These are phyloP conservation scores for Skeletonema tropicum DNA, from an alignment of 108 stramenopile genomes.

Conservation along the genomic window DNA sequence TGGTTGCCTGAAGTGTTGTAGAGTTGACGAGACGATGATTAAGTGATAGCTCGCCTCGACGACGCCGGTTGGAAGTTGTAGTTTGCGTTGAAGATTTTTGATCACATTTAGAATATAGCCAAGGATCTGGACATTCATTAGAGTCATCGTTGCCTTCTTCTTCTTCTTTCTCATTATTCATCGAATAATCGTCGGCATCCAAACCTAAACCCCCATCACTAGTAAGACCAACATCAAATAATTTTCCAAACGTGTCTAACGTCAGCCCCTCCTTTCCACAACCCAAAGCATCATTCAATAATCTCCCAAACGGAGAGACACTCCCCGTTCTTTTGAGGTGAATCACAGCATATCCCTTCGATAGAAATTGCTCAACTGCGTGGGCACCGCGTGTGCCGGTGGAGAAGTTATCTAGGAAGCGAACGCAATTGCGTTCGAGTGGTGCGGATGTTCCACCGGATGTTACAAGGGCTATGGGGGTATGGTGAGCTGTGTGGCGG, in stretches of 20 bases:
- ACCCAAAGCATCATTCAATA: constrained; percentile 59
- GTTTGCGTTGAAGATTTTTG: constrained; percentile 2
- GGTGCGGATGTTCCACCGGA: constrained; percentile 88
- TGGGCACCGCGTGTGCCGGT: constrained; percentile 91
- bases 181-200: constrained; percentile 33
- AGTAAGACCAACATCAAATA: constrained; percentile 63
- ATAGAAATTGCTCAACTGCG: constrained; percentile 88
- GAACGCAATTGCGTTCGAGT: constrained; percentile 88
- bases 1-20: constrained; percentile 49
- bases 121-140: constrained; percentile 20
- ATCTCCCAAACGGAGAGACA: constrained; percentile 79
- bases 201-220: constrained; percentile 54
- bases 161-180: background rate
- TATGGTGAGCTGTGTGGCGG: constrained; percentile 70
- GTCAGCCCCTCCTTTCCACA: constrained; percentile 57
- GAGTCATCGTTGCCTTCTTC: background rate
- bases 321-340: constrained; percentile 84
- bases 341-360: constrained; percentile 90
- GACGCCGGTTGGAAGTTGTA: constrained; percentile 6
- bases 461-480: constrained; percentile 86
- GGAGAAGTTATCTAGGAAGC: constrained; percentile 96
- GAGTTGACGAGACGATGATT: constrained; percentile 66
- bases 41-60: constrained; percentile 43
- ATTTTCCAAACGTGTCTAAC: constrained; percentile 54
- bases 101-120: constrained; percentile 30